Evolutionary conservation across 176 grass and related monocot genomes (phyloP), one percentile per base, ranked within the genome.

Genomic region (Bonia amplexicaulis): DNA sequence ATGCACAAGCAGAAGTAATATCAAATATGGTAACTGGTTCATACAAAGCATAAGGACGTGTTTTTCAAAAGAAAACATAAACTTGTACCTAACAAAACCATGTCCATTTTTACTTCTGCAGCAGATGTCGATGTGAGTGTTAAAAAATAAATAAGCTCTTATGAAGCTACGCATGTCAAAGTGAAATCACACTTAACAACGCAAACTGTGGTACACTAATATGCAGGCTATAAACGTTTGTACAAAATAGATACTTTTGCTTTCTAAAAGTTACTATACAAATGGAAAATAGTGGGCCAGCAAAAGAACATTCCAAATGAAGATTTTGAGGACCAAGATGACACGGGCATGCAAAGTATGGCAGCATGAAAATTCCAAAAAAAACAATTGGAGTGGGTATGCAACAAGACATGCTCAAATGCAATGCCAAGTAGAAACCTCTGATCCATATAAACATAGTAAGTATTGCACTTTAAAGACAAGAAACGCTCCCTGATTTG

Each of bases 1-100:
- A 74, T 69, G 33, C 10, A 82, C 19, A 81, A 81, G 59, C 25
- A 92, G 3, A 77, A 69, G 25, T 58, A 69, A 71, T 54, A 51
- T 41, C 12, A 62, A 80, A 25, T 47, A 62, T 22, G 26, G 52
- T 33, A 80, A 66, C 15, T 79, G 58, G 48, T 58, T 15, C 33
- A 23, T 67, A 72, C 10, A 10, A 88, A 81, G 23, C 68, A 84
- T 26, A 82, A 54, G 7, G 35, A 46, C 4, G 20, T 8, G 31
- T 64, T 71, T 64, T 47, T 17, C 11, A 14, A 67, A 79, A 48
- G 20, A 33, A 69, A 88, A 79, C 12, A 48, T 5, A 60, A 71
- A 48, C 19, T 64, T n/a, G 16, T 39, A 37, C 31, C 8, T 27
- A 26, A 70, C 29, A 16, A 76, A 66, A 65, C 13, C 7, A 72